phyloP scores from a whole-genome alignment of 148 eudicot genomes.

The Cornus kousa region DNA sequence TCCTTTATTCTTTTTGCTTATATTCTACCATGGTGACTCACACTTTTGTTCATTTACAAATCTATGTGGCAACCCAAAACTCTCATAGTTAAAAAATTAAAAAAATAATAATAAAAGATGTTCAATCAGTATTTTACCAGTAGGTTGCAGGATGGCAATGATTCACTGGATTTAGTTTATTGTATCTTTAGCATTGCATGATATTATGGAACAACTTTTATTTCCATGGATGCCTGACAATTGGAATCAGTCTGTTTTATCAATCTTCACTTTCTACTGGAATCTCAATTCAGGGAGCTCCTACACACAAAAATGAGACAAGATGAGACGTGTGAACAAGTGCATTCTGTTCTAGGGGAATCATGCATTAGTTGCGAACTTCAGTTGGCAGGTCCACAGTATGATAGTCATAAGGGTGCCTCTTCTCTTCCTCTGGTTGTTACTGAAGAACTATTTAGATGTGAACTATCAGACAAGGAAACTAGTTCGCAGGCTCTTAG shows the following conservation, averaged over 20 bases:
- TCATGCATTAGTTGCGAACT: conserved; percentile 73
- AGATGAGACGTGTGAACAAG: conserved; percentile 46
- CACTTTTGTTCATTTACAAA: background rate
- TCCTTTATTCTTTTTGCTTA: background rate
- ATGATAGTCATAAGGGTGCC: conserved; percentile 44
- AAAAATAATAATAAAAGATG: no score
- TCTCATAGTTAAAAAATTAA: background rate
- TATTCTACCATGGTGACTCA: background rate
- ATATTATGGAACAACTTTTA: background rate
- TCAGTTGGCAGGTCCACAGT: conserved; percentile 50
- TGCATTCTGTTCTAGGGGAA: conserved; percentile 62
- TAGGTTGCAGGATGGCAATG: background rate
- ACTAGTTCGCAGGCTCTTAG: conserved; percentile 61
- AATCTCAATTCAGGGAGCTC: conserved; percentile 44
- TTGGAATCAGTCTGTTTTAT: background rate
- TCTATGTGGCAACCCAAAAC: background rate
- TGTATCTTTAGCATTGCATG: background rate
- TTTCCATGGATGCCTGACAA: background rate
- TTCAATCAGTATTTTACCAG: background rate
- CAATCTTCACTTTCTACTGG: background rate
- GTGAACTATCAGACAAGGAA: conserved; percentile 50
- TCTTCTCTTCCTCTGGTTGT: conserved; percentile 63
- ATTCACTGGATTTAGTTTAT: background rate
- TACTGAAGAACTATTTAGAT: conserved; percentile 66
- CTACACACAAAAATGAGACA: conserved; percentile 72